These are phyloP conservation scores for Microbotryum lychnidis-dioicae DNA, from an alignment of 1,284 basidiomycete species.

Conservation along the genomic window DNA sequence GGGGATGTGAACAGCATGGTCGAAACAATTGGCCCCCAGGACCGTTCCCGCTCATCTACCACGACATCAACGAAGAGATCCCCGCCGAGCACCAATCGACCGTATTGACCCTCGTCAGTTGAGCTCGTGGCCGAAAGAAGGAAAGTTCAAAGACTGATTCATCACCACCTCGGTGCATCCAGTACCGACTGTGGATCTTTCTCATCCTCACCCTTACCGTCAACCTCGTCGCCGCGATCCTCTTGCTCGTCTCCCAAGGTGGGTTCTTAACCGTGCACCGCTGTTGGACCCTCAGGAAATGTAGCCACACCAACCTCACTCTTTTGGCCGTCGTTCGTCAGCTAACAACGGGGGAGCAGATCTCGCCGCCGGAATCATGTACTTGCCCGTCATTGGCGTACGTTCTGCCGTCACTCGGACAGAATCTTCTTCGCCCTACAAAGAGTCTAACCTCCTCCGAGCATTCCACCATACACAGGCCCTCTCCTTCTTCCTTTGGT, in stretches of 20 bases:
- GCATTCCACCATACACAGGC: neutral
- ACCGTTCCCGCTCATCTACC: conserved; percentile 77
- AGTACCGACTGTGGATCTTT: conserved; percentile 53
- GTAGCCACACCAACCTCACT: neutral
- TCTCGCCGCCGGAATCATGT: conserved; percentile 48
- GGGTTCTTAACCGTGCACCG: conserved; percentile 32
- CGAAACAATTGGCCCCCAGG: conserved; percentile 77
- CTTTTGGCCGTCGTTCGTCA: conserved; percentile 34
- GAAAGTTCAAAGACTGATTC: conserved; percentile 54
- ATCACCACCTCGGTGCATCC: conserved; percentile 61
- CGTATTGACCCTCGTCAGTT: conserved; percentile 71
- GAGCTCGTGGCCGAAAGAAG: no score
- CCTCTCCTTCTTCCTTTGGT: conserved; percentile 15
- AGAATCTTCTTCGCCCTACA: conserved; percentile 47
- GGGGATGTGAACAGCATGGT: conserved; percentile 47
- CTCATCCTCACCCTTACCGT: conserved; percentile 62
- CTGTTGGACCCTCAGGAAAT: neutral
- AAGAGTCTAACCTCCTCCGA: neutral
- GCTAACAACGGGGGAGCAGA: conserved; percentile 34
- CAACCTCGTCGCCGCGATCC: conserved; percentile 86
- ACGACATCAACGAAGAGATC: conserved; percentile 76
- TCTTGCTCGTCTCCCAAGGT: conserved; percentile 68
- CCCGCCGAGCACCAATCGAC: conserved; percentile 68
- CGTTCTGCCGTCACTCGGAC: conserved; percentile 63
- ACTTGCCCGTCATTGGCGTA: conserved; percentile 69